phyloP scores from a whole-genome alignment of 164 flowering plant genomes.

The Warburgia ugandensis region DNA sequence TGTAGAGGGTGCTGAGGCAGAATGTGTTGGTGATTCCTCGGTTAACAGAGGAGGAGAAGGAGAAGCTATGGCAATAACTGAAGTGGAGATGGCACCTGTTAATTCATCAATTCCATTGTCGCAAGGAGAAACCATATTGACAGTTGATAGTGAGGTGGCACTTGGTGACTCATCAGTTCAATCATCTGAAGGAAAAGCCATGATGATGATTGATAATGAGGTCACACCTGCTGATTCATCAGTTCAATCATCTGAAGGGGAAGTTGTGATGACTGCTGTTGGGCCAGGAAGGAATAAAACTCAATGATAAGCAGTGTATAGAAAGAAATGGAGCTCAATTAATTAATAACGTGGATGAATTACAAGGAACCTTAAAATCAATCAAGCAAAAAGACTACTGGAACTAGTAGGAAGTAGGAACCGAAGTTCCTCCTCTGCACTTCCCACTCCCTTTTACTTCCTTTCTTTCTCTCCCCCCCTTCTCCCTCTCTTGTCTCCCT shows the following conservation, averaged over 20 bases:
- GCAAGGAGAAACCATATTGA: not conserved
- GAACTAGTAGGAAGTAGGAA: no score
- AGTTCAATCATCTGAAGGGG: conserved; percentile 3
- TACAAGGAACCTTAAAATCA: no score
- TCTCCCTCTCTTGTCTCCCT: no score
- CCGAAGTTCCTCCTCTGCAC: not conserved
- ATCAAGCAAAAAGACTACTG: no score
- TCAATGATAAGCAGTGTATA: no score
- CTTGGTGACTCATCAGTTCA: conserved; percentile 1
- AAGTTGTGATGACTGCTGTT: not conserved
- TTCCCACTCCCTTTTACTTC: no score
- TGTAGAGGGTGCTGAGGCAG: not conserved
- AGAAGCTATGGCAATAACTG: not conserved
- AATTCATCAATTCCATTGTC: not conserved
- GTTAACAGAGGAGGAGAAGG: conserved; percentile 1
- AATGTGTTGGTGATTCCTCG: not conserved
- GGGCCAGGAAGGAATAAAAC: no score
- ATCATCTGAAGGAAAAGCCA: not conserved
- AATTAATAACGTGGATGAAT: no score
- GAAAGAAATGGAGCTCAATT: no score
- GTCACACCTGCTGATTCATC: conserved; percentile 6
- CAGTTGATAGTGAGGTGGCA: conserved; percentile 7
- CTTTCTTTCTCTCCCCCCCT: no score
- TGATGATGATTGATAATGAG: no score
- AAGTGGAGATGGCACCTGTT: not conserved